Evolutionary conservation across 305 asterid genomes (phyloP).

Genomic region (Rubia balearica): DNA sequence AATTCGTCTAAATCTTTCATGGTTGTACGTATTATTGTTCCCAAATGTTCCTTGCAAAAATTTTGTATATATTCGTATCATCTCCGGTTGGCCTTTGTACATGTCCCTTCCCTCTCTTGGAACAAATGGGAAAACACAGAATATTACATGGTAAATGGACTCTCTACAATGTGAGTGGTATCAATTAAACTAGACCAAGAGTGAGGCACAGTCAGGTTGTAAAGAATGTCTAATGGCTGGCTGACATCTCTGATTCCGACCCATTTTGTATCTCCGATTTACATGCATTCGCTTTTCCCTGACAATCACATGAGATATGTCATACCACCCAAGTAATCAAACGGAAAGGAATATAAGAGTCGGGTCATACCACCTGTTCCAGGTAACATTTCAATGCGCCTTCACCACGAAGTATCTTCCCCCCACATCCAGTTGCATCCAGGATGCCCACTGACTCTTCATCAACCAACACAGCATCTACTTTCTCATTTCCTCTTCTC

Average conservation of each 20-base stretch:
- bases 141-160: neutral
- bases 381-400: conserved; percentile 66
- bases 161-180: neutral
- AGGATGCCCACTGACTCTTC: conserved; percentile 66
- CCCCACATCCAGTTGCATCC: conserved; percentile 60
- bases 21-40: neutral
- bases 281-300: conserved; percentile 32
- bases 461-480: conserved; percentile 78
- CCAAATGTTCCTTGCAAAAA: neutral
- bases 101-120: neutral
- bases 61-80: neutral
- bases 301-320: neutral
- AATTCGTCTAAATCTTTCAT: neutral
- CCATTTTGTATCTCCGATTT: conserved; percentile 41
- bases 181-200: conserved; percentile 10
- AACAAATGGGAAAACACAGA: neutral
- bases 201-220: conserved; percentile 9
- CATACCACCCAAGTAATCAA: neutral
- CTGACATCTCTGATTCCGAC: conserved; percentile 49
- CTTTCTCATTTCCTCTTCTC: conserved; percentile 50
- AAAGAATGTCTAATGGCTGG: conserved; percentile 47
- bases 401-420: conserved; percentile 66
- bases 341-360: conserved; percentile 10
- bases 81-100: neutral
- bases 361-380: conserved; percentile 34